Evolutionary conservation across 2,329 filamentous ascomycete genomes (phyloP), one percentile per base, ranked within the genome.

Genomic region (Calonectria pauciramosa): DNA sequence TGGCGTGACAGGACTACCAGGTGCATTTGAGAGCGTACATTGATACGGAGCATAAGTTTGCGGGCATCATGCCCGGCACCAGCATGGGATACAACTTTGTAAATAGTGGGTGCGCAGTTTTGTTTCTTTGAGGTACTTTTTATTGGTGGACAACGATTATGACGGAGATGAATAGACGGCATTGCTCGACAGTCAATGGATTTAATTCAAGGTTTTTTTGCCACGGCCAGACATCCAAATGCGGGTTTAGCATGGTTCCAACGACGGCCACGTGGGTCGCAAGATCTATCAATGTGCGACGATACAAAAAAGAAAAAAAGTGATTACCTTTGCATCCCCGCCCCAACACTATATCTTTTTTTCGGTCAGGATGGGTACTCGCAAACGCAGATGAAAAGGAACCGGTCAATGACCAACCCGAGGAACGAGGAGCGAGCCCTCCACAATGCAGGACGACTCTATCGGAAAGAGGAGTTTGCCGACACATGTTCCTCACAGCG

Each of bases 161-260:
- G 66, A 66, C 18, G 71, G 49, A 65, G 59, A 73, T 73, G 71
- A 73, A 73, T 49, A 73, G 49, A 73, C 30, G 56, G 49, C 49
- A 51, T 72, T 70, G 7, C 41, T 65, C 14, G 44, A 26, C 49
- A 36, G 30, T 56, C 52, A 20, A 18, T 49, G 18, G 52, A 7
- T 30, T 18, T 18, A 36, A 28, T 52, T 67, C 65, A 14, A 30
- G 16, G n/a, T 38, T 38, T 71, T 59, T 59, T 47, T 41, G 63
- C 47, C 28, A 51, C 68, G 38, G 65, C 59, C 18, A 59, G 14
- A 69, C 56, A 56, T 30, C 56, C 65, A 49, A 23, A 59, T 65
- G 63, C 3, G 36, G 47, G n/a, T 18, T 28, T 28, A 51, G 36
- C 32, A 34, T 59, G 44, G 51, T 49, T 56, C 56, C 26, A 4